Conservation (phyloP, 2,329 filamentous ascomycete genomes). For the Pestalotiopsis sp. region DNA sequence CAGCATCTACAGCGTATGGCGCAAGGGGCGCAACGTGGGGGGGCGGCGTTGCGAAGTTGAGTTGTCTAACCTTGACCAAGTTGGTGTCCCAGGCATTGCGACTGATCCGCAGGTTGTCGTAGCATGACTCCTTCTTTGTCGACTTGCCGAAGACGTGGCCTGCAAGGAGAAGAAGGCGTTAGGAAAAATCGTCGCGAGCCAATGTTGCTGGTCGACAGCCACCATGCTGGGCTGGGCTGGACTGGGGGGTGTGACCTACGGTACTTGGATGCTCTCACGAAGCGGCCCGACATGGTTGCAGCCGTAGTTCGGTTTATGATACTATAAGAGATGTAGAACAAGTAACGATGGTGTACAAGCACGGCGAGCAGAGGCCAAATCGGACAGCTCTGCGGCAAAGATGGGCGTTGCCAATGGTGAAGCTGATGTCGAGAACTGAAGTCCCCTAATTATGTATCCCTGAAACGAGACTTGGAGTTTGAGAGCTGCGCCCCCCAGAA, state of each 20-base stretch:
- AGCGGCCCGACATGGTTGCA: slow-evolving; percentile 60
- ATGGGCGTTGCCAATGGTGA: background rate
- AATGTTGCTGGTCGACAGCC: slow-evolving; percentile 22
- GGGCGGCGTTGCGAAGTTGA: background rate
- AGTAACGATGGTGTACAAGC: slow-evolving; percentile 3
- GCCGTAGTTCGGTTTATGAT: slow-evolving; percentile 7
- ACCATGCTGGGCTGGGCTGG: background rate
- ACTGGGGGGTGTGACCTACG: slow-evolving; percentile 47
- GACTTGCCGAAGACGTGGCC: slow-evolving; percentile 98
- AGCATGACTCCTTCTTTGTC: slow-evolving; percentile 96
- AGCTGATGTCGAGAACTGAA: background rate
- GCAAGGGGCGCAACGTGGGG: background rate
- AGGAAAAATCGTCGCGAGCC: slow-evolving; percentile 8
- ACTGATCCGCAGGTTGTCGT: slow-evolving; percentile 96
- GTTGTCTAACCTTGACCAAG: slow-evolving; percentile 76
- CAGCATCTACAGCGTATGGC: slow-evolving; percentile 18
- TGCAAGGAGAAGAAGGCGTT: slow-evolving; percentile 42
- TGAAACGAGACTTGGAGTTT: background rate
- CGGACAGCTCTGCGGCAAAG: background rate
- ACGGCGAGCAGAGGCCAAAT: background rate
- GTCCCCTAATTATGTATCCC: background rate
- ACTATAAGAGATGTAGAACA: slow-evolving; percentile 6
- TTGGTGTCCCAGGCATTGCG: slow-evolving; percentile 99
- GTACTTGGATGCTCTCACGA: slow-evolving; percentile 71
- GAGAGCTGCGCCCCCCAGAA: background rate